Evolutionary conservation across 179 eudicot genomes (phyloP).

Genomic region (Pouteria campechiana): DNA sequence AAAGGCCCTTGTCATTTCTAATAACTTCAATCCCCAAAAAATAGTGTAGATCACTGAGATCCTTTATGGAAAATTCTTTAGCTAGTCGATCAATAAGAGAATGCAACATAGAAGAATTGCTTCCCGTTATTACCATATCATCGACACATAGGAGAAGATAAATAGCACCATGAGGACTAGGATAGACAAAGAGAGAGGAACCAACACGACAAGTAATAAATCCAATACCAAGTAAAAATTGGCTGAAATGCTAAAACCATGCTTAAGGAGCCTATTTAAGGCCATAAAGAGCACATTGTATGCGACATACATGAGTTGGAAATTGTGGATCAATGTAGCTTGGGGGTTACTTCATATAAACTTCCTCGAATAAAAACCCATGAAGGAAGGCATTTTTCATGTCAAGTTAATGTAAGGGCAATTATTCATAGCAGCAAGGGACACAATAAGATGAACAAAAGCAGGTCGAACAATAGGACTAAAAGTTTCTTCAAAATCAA

Average conservation of each 20-base stretch:
- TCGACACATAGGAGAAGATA: too few species aligned
- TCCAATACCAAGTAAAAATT: too few species aligned
- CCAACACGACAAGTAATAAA: too few species aligned
- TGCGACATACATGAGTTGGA: not conserved
- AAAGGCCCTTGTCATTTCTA: not conserved
- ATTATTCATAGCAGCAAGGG: not conserved
- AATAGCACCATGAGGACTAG: too few species aligned
- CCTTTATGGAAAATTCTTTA: not conserved
- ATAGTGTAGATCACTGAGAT: not conserved
- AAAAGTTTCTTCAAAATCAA: slow-evolving; percentile 5
- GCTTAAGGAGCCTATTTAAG: slow-evolving; percentile 3
- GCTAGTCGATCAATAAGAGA: too few species aligned
- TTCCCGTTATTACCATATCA: too few species aligned
- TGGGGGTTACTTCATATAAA: slow-evolving; percentile 1
- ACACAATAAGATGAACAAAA: not conserved
- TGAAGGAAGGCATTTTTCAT: slow-evolving; percentile 5
- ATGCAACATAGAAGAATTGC: too few species aligned
- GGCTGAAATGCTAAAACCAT: not conserved
- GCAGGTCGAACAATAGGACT: not conserved
- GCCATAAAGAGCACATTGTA: slow-evolving; percentile 1
- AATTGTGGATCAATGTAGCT: not conserved
- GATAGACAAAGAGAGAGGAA: too few species aligned
- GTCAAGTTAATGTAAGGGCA: slow-evolving; percentile 2
- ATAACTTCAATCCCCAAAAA: slow-evolving; percentile 1
- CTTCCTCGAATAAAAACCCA: not conserved